A percentile compares a stretch with the other conserved stretches of the same genome.
phyloP scores from a whole-genome alignment of 106 monocot species.

The Iris macrosiphon region DNA sequence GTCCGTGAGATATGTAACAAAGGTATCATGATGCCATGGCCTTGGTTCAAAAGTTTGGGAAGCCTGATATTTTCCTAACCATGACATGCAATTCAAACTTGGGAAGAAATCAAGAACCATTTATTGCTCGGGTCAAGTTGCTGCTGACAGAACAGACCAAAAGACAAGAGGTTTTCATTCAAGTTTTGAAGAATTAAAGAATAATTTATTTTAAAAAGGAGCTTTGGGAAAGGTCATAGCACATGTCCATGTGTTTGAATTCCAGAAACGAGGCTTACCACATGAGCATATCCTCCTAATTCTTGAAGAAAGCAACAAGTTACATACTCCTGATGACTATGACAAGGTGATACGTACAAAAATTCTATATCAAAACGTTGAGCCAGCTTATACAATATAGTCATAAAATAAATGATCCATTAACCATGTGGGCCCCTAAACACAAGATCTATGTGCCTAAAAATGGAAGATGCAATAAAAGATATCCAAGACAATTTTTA shows the following conservation, averaged over 20 bases:
- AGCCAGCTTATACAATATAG: background rate
- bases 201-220: background rate
- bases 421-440: background rate
- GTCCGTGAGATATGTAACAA: constrained; percentile 1
- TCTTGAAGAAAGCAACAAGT: background rate
- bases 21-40: background rate
- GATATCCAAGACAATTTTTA: background rate
- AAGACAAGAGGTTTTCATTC: background rate
- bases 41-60: background rate
- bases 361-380: background rate
- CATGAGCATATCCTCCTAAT: background rate
- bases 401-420: constrained; percentile 1
- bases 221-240: background rate
- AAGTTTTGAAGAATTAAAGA: background rate
- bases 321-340: background rate
- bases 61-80: background rate
- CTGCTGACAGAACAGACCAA: background rate
- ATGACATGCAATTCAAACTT: background rate
- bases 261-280: background rate
- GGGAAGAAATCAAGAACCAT: background rate
- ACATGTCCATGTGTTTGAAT: background rate
- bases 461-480: background rate
- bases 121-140: background rate
- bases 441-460: background rate
- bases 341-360: background rate